phyloP scores from a whole-genome alignment of 2,329 filamentous ascomycete species.

The Ascochyta lentis region DNA sequence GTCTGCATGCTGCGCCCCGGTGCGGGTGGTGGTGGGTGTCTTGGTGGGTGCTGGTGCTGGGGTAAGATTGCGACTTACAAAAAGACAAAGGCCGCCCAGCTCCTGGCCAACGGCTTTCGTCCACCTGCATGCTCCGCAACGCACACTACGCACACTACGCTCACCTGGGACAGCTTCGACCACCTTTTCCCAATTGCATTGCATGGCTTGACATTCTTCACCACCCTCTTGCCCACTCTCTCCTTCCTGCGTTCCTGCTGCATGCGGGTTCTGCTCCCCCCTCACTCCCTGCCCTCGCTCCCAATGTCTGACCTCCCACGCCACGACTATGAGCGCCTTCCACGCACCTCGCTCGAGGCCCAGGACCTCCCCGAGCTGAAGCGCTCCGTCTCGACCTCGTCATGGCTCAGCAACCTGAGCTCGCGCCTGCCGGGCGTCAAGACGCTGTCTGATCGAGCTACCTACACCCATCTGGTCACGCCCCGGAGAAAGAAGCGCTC shows the following conservation, averaged over 20 bases:
- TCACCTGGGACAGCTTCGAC: background rate
- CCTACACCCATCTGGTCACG: slow-evolving; percentile 43
- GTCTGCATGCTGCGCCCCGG: slow-evolving; percentile 5
- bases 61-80: slow-evolving; percentile 16
- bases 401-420: slow-evolving; percentile 35
- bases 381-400: slow-evolving; percentile 20
- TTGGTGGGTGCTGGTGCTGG: slow-evolving; percentile 2
- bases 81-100: slow-evolving; percentile 1
- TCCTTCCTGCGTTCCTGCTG: slow-evolving; percentile 1
- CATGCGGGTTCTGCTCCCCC: slow-evolving; percentile 11
- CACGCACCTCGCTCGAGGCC: slow-evolving; percentile 38
- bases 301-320: slow-evolving; percentile 29
- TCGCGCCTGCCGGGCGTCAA: slow-evolving; percentile 30
- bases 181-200: background rate
- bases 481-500: slow-evolving; percentile 44
- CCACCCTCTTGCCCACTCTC: background rate
- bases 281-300: slow-evolving; percentile 1
- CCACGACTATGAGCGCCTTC: slow-evolving; percentile 45
- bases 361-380: slow-evolving; percentile 25
- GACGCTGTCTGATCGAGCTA: slow-evolving; percentile 37
- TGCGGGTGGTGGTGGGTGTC: background rate
- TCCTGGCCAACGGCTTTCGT: background rate
- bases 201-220: background rate
- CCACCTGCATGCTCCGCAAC: background rate
- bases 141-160: background rate